These are phyloP conservation scores for Cyclotella kingstonii DNA, from an alignment of 108 stramenopile genomes.

Conservation along the genomic window DNA sequence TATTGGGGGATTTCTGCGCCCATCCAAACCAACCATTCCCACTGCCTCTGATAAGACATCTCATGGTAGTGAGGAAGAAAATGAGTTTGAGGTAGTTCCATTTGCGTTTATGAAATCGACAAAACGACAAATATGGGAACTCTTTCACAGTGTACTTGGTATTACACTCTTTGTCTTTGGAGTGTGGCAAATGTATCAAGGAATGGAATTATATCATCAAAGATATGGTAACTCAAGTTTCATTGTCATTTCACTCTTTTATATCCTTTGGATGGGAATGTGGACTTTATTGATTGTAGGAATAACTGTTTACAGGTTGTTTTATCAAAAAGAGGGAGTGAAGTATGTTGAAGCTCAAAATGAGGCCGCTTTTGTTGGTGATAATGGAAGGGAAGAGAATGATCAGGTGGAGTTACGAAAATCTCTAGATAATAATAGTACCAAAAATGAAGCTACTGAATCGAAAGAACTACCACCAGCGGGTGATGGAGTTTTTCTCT, in stretches of 20 bases:
- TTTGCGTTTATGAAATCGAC: constrained; percentile 4
- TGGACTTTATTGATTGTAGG: constrained; percentile 27
- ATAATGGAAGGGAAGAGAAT: no score
- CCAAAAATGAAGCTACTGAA: no score
- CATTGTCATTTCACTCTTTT: not conserved
- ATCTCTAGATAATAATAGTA: no score
- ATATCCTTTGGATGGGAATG: constrained; percentile 20
- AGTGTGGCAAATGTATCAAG: constrained; percentile 35
- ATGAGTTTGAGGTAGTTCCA: not conserved
- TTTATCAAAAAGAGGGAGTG: not conserved
- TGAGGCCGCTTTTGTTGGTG: no score
- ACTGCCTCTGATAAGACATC: not conserved
- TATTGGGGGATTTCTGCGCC: constrained; percentile 32
- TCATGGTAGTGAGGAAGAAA: not conserved
- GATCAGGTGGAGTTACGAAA: no score
- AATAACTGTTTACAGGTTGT: constrained; percentile 23
- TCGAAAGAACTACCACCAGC: no score
- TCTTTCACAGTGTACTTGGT: constrained; percentile 24
- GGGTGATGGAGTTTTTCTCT: no score
- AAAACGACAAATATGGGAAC: constrained; percentile 27
- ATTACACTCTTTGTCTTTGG: constrained; percentile 27
- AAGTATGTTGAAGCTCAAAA: no score
- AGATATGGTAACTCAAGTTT: constrained; percentile 15
- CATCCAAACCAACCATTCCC: not conserved
- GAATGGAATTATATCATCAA: constrained; percentile 18